Percentiles rank a stretch among this genome's conserved stretches.
phyloP scores from a whole-genome alignment of 257 asterid genomes.

The Verbascum thapsus region DNA sequence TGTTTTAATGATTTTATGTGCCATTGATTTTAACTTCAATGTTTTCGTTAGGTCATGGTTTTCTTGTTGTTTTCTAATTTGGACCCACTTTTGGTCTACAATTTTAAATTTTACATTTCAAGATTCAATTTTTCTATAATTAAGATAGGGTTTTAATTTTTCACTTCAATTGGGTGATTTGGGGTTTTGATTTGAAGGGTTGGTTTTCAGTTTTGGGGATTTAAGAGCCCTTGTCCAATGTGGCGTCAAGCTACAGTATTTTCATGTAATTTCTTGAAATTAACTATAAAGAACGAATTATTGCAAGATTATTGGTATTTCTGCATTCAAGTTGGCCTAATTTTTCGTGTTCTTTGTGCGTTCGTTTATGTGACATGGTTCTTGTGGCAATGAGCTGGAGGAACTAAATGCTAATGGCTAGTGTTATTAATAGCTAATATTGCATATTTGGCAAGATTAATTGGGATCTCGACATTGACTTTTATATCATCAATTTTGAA shows the following conservation, averaged over 20 bases:
- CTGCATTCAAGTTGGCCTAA: constrained; percentile 15
- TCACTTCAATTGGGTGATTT: constrained; percentile 29
- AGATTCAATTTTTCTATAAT: constrained; percentile 17
- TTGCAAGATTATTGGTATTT: constrained; percentile 7
- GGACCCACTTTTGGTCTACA: constrained; percentile 40
- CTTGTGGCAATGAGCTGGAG: constrained; percentile 29
- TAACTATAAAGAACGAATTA: constrained; percentile 8
- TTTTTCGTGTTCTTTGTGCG: neutral
- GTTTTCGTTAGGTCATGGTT: constrained; percentile 20
- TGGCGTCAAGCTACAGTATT: constrained; percentile 31
- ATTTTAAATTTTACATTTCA: constrained; percentile 21
- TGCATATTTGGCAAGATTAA: constrained; percentile 31
- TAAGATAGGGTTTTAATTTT: neutral
- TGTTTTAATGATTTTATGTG: constrained; percentile 32
- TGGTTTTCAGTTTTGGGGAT: constrained; percentile 30
- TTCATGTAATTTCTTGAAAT: constrained; percentile 36
- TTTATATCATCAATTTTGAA: constrained; percentile 14
- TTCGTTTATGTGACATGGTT: constrained; percentile 3
- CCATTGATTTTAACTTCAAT: constrained; percentile 46
- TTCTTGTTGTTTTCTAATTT: constrained; percentile 4
- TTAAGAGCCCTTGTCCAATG: constrained; percentile 19
- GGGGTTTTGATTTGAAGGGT: constrained; percentile 38
- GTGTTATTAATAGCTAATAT: constrained; percentile 27
- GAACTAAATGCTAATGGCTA: constrained; percentile 1
- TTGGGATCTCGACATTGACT: constrained; percentile 14